These are phyloP conservation scores for Agrocybe pediades DNA, from an alignment of 768 basidiomycete genomes.

Conservation along the genomic window DNA sequence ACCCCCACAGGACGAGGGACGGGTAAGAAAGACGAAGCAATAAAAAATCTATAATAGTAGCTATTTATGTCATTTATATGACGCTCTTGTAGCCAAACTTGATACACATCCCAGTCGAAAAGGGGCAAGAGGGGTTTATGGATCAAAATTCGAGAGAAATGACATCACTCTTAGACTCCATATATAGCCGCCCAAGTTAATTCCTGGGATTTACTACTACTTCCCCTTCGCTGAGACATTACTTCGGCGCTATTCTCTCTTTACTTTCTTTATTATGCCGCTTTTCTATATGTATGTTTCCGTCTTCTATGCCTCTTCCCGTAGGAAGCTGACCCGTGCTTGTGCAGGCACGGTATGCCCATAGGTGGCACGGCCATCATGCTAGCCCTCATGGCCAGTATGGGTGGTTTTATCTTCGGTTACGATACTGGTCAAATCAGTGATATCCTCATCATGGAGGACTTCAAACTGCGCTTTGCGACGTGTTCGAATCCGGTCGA, in stretches of 20 bases:
- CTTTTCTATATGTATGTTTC: conserved; percentile 30
- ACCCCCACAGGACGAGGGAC: no score
- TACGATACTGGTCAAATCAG: conserved; percentile 82
- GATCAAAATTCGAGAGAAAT: not conserved
- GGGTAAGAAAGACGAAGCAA: no score
- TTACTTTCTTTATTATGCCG: conserved; percentile 19
- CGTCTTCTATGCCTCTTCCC: not conserved
- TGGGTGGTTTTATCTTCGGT: conserved; percentile 72
- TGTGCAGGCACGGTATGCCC: conserved; percentile 54
- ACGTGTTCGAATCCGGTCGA: conserved; percentile 43
- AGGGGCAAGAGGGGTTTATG: not conserved
- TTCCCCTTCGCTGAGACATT: not conserved
- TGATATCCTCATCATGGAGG: conserved; percentile 72
- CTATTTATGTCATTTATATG: no score
- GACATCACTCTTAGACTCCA: not conserved
- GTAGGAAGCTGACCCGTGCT: not conserved
- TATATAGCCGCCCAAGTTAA: not conserved
- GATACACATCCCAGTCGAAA: no score
- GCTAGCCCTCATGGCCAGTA: conserved; percentile 67
- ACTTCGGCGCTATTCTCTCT: not conserved
- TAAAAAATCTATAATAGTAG: no score
- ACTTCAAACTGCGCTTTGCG: conserved; percentile 68
- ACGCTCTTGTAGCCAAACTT: no score
- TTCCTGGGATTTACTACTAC: not conserved
- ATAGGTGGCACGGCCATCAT: conserved; percentile 65